Base-by-base conservation (phyloP, 495 filamentous ascomycete species). In the Polyplosphaeria fusca region DNA sequence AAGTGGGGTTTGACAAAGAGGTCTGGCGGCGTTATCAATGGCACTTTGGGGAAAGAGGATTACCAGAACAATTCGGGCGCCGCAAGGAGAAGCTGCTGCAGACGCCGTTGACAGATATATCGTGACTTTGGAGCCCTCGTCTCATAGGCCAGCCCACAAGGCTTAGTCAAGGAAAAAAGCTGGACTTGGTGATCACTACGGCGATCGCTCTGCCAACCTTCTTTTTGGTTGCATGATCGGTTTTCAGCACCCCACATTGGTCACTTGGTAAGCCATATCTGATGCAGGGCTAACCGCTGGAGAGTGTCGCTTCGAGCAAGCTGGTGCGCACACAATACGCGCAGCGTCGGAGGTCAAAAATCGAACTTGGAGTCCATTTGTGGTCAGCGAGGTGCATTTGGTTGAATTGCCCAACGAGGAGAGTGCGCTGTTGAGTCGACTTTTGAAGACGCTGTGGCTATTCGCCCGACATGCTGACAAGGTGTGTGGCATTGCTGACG, bases 401-500 rank as follows among this genome's bases (percentile, higher is more conserved):
- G 18, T 9, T 23, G 1, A 35, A 38, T 52, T 50, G 24, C 38
- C 47, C 38, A 44, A 37, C 13, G 43, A 22, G 46, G 46, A 48
- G 24, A 40, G 24, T 22, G 37, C 18, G 11, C n/a, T 58, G 1
- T 42, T 20, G 47, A 52, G 14, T 27, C 11, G n/a, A n/a, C 13
- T 41, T 20, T 11, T 25, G 2, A 23, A n/a, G 38, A n/a, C 18
- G 13, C 12, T 30, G 2, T 23, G 2, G 7, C n/a, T 16, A 54
- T 58, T 43, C 20, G 44, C 23, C 19, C 23, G 37, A 20, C 14
- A 0, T 42, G 56, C 48, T 60, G 56, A 60, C 56, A 47, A 5
- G 48, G 16, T 16, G 27, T 41, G 4, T 40, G 48, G 35, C 16
- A 16, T 16, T 52, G 55, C 55, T 59, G 55, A 59, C 55, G 40